Evolutionary conservation across 805 yeast genomes (phyloP), one percentile per base, ranked within the genome.

Genomic region (Candida manassasensis): DNA sequence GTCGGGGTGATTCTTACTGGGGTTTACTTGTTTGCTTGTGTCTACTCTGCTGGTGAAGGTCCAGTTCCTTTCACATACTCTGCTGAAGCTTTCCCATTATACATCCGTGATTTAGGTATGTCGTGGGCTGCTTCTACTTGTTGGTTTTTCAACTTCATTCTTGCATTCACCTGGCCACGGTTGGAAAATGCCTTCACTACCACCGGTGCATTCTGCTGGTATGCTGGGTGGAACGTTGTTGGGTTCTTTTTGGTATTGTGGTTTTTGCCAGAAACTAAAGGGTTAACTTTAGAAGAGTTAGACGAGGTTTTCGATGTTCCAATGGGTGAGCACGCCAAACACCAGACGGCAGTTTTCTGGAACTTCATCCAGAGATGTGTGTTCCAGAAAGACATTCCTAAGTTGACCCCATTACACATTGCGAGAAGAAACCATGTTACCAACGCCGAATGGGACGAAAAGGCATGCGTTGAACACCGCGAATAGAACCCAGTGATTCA

Each of bases 31-130:
- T 85, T 74, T 58, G 67, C 86, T 0, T 71, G 77, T 28, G 81
- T 82, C 37, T 86, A 86, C 60, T 83, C 94, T 0, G 77, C 84
- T 3, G 90, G 94, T 37, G 86, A 83, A 56, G 95, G 95, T 29
- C 94, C 93, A 10, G 93, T 86, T 29, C 94, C 95, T 3, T 86
- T 86, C 63, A 82, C 93, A 2, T 84, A 86, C 53, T 80, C 88
- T 16, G 94, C 95, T 7, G 95, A 86, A 58, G 82, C 49, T 75
- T 65, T 82, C 64, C 86, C 90, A 41, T 67, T 84, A 50, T 81
- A 82, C 50, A 75, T 84, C 42, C 76, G 94, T 61, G 88, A 85
- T 45, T 61, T 84, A 35, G 89, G 90, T 36, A 81, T 86, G 79
- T 79, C 88, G 2, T 67, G 79, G 43, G 90, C 89, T 19, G 79